These are phyloP conservation scores for Fusarium sp. DNA, from an alignment of 2,329 filamentous ascomycete genomes.

Conservation along the genomic window DNA sequence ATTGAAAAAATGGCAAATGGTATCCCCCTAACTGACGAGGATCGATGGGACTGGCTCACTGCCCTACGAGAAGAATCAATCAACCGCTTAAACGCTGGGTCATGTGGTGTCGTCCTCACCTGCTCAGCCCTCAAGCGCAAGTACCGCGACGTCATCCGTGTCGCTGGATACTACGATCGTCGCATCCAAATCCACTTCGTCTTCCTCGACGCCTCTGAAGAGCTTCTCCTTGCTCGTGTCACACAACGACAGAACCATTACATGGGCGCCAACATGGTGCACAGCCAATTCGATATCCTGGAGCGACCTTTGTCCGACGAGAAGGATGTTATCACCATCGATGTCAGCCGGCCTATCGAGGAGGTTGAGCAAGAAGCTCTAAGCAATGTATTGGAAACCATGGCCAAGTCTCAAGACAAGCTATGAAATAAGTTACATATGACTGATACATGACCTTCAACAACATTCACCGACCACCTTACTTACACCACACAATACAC, in stretches of 20 bases:
- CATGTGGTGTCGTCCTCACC: conserved; percentile 87
- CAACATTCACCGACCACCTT: not conserved
- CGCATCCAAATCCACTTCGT: conserved; percentile 89
- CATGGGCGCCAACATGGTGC: conserved; percentile 96
- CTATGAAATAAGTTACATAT: conserved; percentile 18
- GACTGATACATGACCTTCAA: not conserved
- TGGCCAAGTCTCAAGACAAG: conserved; percentile 49
- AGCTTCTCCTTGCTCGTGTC: conserved; percentile 80
- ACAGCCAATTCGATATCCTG: conserved; percentile 88
- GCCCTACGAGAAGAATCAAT: conserved; percentile 76
- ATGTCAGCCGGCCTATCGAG: conserved; percentile 69
- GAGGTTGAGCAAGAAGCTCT: conserved; percentile 71
- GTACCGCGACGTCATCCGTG: conserved; percentile 91
- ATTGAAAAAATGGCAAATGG: conserved; percentile 91
- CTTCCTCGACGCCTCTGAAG: conserved; percentile 83
- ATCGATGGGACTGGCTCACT: conserved; percentile 98
- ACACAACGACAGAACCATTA: conserved; percentile 83
- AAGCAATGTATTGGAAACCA: conserved; percentile 64
- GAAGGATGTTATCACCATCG: conserved; percentile 76
- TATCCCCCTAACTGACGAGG: conserved; percentile 86
- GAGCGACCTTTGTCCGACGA: conserved; percentile 81
- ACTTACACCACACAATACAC: not conserved
- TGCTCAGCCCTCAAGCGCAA: conserved; percentile 97
- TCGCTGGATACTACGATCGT: conserved; percentile 79
- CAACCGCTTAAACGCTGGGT: conserved; percentile 64